These are phyloP conservation scores for Perilla frutescens DNA, from an alignment of 257 asterid species.

Conservation along the genomic window DNA sequence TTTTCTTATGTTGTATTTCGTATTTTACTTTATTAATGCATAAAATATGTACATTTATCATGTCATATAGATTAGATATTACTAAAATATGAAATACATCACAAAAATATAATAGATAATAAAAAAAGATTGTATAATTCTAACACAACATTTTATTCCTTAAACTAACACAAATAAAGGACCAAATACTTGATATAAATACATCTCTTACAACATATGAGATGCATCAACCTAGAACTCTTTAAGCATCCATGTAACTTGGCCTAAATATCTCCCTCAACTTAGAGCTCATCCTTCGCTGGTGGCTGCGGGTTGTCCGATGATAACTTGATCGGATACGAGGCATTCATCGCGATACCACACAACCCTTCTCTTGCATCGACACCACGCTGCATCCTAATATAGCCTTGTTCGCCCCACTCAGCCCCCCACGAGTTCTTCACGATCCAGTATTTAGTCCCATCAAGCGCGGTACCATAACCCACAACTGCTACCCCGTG, in stretches of 20 bases:
- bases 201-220: not conserved
- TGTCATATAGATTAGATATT: too few relatives aligned
- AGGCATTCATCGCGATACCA: conserved; percentile 77
- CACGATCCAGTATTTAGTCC: conserved; percentile 76
- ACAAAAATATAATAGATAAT: too few relatives aligned
- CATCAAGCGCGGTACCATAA: conserved; percentile 66
- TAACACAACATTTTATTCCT: not conserved
- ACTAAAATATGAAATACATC: too few relatives aligned
- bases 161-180: conserved; percentile 1
- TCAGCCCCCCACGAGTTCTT: conserved; percentile 75
- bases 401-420: conserved; percentile 82
- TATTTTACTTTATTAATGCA: too few relatives aligned
- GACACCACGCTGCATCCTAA: conserved; percentile 59
- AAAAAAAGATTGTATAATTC: not conserved
- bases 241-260: not conserved
- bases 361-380: conserved; percentile 61
- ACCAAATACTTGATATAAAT: not conserved
- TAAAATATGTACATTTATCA: too few relatives aligned
- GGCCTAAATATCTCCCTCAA: not conserved
- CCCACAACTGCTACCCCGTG: conserved; percentile 82
- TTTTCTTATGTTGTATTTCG: too few relatives aligned
- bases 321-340: conserved; percentile 70
- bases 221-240: too few relatives aligned
- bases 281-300: conserved; percentile 66
- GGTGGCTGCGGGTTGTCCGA: conserved; percentile 56